Base-by-base conservation (phyloP, 805 yeast genomes). In the Sugiyamaella americana region DNA sequence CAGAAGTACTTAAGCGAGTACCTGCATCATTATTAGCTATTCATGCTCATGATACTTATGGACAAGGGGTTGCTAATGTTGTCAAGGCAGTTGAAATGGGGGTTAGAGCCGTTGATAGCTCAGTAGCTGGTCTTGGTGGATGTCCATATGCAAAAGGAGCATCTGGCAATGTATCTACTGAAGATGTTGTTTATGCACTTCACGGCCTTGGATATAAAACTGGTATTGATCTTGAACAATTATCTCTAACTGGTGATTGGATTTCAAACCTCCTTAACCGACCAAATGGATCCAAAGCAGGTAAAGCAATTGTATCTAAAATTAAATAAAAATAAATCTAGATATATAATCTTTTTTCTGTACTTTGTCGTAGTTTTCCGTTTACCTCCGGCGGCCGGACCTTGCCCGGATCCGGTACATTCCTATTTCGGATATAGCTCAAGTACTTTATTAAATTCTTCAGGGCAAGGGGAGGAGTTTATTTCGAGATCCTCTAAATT, bases 111-210 rank as follows among this genome's bases (percentile, higher is more conserved):
- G 58, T 62, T 3, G 66, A 62, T 43, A 48, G 60, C 37, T 57
- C 60, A 5, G 62, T 59, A 3, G 63, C 57, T 8, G 65, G 65
- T 2, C 59, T 62, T 4, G 66, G 66, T 18, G 66, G 66, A n/a
- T 62, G 66, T 38, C 66, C 66, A 2, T 62, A 58, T 40, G 63
- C 66, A 20, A 60, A 60, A 41, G 65, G 66, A 2, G 64, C 66
- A 3, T 56, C 59, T 5, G 66, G 66, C 3, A 61, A 60, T 38
- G 64, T 59, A 10, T 55, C 65, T 3, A 60, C 66, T 5, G 66
- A 62, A 41, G 65, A 61, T 37, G 58, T 62, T 3, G 61, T 59
- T 13, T 62, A 61, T 38, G 55, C 59, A 3, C 50, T 62, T 8
- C 55, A 58, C 36, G 62, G 62, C 2, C 47, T 58, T 6, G 66